Conservation (phyloP, 208 protist species). For the Porcisia deanei region DNA sequence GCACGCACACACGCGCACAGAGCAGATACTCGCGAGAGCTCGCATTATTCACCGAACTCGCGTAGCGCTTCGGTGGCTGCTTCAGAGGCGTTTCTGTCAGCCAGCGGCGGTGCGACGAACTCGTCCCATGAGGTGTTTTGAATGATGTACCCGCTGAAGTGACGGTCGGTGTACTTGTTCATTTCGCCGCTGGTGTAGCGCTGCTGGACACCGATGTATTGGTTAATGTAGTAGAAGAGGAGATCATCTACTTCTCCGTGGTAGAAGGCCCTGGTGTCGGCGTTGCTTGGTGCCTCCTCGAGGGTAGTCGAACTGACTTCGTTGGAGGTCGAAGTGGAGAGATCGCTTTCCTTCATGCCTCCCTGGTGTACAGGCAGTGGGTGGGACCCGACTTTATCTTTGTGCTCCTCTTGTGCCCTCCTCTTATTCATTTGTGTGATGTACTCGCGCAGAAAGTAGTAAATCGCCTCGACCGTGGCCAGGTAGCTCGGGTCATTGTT, state of each 20-base stretch:
- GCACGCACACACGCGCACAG: neutral
- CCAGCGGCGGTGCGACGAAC: slow-evolving; percentile 39
- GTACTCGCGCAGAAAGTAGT: slow-evolving; percentile 93
- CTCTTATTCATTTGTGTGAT: slow-evolving; percentile 60
- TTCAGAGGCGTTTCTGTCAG: neutral
- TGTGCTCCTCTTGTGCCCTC: slow-evolving; percentile 10
- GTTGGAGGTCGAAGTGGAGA: neutral
- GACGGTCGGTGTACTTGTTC: slow-evolving; percentile 73
- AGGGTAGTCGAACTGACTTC: neutral
- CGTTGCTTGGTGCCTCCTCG: neutral
- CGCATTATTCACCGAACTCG: neutral
- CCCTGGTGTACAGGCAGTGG: neutral
- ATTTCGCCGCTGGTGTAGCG: slow-evolving; percentile 58
- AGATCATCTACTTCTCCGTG: slow-evolving; percentile 93
- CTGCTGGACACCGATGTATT: slow-evolving; percentile 93
- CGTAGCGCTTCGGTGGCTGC: neutral
- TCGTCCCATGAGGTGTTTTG: slow-evolving; percentile 64
- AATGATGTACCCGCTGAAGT: slow-evolving; percentile 89
- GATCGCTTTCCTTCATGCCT: neutral
- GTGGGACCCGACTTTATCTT: neutral
- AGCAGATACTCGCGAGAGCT: neutral
- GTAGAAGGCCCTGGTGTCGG: slow-evolving; percentile 45
- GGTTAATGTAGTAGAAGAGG: slow-evolving; percentile 95
- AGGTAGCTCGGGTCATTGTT: slow-evolving; percentile 91
- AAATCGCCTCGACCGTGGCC: slow-evolving; percentile 95